Base-by-base conservation (phyloP, 176 grass and related monocot species). In the Juncus inflexus region DNA sequence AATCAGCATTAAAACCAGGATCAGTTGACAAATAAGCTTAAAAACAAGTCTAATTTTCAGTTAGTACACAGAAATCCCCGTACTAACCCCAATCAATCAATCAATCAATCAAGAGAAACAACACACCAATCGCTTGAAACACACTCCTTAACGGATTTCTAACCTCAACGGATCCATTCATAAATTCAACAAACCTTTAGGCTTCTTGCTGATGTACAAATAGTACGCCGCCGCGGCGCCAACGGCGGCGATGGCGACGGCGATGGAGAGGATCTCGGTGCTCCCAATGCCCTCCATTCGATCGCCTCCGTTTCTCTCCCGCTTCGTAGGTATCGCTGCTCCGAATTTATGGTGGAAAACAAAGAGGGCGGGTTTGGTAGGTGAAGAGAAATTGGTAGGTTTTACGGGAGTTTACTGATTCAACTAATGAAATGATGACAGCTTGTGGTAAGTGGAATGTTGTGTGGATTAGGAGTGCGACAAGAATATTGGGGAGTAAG, bases 131-230 rank as follows among this genome's bases (percentile, higher is more conserved):
- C 11, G 5, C 0, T 39, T 9, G 47, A 5, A 16, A 53, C 19
- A 41, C 9, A 40, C 19, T 63, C 12, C 13, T 42, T 65, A 79
- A 12, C 2, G 60, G 19, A 28, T 28, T 28, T 28, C 19, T 28
- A 28, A 28, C 19, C 19, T 28, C 19, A 28, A 28, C 19, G 19
- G 19, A 50, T 64, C 73, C 38, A 43, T 36, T 12, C 14, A 39
- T 10, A 39, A 69, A 79, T 47, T 5, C 6, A 8, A 61, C 53
- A 28, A 79, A 96, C 92, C 91, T 71, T 81, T 91, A 41, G 69
- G 7, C 73, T 86, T 96, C 66, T 70, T 91, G 77, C 65, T 79
- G 47, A 71, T 80, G 51, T 78, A 79, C 84, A 96, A 76, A 79
- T 88, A 70, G 74, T 85, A 86, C 12, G 76, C 79, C 40, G 74